phyloP scores from a whole-genome alignment of 139 green algal species.

The Choricystis sp. region DNA sequence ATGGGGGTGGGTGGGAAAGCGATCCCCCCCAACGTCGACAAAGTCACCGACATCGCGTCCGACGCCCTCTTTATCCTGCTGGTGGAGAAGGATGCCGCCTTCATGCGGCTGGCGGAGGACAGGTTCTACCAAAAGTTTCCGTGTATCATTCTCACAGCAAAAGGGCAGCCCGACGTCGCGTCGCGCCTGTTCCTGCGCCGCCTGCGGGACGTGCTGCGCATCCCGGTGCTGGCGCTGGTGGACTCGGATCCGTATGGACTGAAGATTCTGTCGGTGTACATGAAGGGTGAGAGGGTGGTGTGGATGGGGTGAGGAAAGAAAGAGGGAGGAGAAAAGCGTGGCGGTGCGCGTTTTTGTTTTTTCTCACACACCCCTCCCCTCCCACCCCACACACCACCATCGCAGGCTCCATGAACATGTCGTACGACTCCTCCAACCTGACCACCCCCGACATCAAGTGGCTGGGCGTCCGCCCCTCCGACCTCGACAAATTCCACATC shows the following conservation, averaged over 20 bases:
- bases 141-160: conserved; percentile 95
- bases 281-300: conserved; percentile 37
- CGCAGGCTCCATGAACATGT: conserved; percentile 71
- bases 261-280: conserved; percentile 94
- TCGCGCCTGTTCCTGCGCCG: conserved; percentile 80
- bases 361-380: neutral
- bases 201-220: conserved; percentile 64
- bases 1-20: conserved; percentile 95
- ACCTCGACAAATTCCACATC: conserved; percentile 82
- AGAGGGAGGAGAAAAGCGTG: neutral
- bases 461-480: conserved; percentile 78
- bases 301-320: neutral
- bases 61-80: conserved; percentile 90
- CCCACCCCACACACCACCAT: neutral
- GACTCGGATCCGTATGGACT: conserved; percentile 91
- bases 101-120: conserved; percentile 90
- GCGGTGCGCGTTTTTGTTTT: neutral
- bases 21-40: conserved; percentile 91
- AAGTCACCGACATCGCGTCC: conserved; percentile 57
- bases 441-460: conserved; percentile 83
- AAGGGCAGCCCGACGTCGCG: conserved; percentile 94
- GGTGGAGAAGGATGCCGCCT: conserved; percentile 96
- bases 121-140: conserved; percentile 94
- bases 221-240: conserved; percentile 87
- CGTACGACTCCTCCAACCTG: conserved; percentile 74